Conservation (phyloP, 306 rosid species). For the Parietaria judaica region DNA sequence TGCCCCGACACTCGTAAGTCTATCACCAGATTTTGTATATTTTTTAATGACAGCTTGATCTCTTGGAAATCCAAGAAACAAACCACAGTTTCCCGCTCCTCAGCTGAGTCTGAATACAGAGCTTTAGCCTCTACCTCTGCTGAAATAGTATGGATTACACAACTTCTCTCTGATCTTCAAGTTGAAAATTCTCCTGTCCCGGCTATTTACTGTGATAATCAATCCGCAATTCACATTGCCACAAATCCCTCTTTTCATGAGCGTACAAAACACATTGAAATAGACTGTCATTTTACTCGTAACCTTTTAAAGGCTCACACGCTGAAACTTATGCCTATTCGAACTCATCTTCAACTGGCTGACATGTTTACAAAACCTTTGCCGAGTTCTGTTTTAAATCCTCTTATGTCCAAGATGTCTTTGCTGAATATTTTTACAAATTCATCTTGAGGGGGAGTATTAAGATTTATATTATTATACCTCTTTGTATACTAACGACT, state of each 20-base stretch:
- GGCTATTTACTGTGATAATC: background rate
- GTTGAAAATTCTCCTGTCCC: background rate
- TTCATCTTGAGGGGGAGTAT: slow-evolving; percentile 1
- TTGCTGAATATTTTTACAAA: background rate
- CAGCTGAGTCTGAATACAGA: too few relatives aligned
- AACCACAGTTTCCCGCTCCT: too few relatives aligned
- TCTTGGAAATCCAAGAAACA: too few relatives aligned
- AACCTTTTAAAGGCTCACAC: background rate
- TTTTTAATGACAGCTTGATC: too few relatives aligned
- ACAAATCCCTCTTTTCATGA: background rate
- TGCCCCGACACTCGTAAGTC: too few relatives aligned
- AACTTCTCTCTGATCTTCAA: background rate
- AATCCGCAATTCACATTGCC: background rate
- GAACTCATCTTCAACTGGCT: background rate
- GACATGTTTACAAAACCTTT: background rate
- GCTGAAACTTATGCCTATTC: background rate
- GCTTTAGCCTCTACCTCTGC: too few relatives aligned
- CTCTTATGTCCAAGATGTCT: background rate
- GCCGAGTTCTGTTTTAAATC: background rate
- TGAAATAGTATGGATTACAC: too few relatives aligned
- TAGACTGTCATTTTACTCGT: background rate
- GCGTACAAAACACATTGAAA: background rate
- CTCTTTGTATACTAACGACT: too few relatives aligned
- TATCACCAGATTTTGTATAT: too few relatives aligned
- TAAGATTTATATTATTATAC: background rate